Conservation (phyloP, 352 stramenopile genomes). For the Globisporangium alternatum region DNA sequence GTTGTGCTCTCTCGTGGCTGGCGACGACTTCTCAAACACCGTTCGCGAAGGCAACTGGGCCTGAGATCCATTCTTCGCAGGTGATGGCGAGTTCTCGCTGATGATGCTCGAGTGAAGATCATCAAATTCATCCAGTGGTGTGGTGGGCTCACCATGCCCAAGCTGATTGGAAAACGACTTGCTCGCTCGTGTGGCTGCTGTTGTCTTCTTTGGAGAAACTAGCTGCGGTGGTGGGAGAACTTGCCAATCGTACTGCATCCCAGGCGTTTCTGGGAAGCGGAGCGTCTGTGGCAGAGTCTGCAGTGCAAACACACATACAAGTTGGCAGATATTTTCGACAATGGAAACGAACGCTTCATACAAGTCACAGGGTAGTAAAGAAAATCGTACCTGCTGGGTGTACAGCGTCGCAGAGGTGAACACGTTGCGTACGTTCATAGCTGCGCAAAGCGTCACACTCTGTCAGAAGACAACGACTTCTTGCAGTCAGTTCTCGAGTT, state of each 20-base stretch:
- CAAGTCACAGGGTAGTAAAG: not conserved
- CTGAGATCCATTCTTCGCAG: not conserved
- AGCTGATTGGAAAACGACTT: conserved; percentile 3
- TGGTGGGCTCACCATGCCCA: not conserved
- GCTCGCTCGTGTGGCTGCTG: not conserved
- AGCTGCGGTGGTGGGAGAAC: conserved; percentile 16
- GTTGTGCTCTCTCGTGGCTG: conserved; percentile 24
- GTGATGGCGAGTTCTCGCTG: not conserved
- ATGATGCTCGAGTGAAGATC: not conserved
- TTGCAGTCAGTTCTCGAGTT: conserved; percentile 4
- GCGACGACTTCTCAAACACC: conserved; percentile 9
- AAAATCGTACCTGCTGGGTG: conserved; percentile 29
- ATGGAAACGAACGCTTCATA: not conserved
- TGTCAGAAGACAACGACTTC: conserved; percentile 10
- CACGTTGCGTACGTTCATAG: conserved; percentile 66
- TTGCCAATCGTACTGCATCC: conserved; percentile 33
- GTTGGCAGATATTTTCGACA: not conserved
- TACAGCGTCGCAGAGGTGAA: conserved; percentile 54
- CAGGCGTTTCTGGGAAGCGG: conserved; percentile 26
- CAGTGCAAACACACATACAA: not conserved
- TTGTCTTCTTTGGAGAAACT: conserved; percentile 8
- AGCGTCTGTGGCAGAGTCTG: conserved; percentile 48
- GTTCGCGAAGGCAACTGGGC: not conserved
- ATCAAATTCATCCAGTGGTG: not conserved
- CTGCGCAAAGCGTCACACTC: conserved; percentile 59